Percentiles rank a stretch among this genome's conserved stretches.
Evolutionary conservation across 306 rosid species (phyloP).

Genomic region (Lathyrus aphaca): DNA sequence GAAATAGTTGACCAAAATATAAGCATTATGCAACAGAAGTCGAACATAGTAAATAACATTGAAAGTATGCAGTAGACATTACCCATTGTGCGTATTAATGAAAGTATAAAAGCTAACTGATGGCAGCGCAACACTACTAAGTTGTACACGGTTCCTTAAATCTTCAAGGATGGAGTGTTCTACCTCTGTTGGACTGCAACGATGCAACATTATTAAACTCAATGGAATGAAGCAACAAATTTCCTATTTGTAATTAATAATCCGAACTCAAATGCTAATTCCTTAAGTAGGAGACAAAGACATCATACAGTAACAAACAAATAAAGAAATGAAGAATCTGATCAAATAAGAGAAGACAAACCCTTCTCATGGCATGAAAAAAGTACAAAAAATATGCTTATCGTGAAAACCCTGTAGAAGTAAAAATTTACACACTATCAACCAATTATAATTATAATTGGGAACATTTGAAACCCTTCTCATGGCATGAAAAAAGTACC

Average conservation of each 20-base stretch:
- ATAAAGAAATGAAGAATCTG: conserved; percentile 27
- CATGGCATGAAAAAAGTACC: background rate
- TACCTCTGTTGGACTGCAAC: conserved; percentile 79
- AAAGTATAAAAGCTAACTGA: conserved; percentile 93
- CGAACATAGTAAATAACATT: conserved; percentile 32
- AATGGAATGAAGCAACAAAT: conserved; percentile 19
- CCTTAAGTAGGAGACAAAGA: conserved; percentile 18
- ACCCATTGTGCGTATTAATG: conserved; percentile 88
- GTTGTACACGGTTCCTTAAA: conserved; percentile 94
- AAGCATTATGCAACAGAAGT: conserved; percentile 35
- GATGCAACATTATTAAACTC: conserved; percentile 38
- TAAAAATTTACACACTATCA: background rate
- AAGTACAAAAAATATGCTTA: background rate
- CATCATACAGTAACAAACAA: conserved; percentile 28
- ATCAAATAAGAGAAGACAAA: conserved; percentile 13
- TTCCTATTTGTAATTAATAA: conserved; percentile 8
- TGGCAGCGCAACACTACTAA: conserved; percentile 85
- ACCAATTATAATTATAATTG: background rate
- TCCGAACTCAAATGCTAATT: conserved; percentile 25
- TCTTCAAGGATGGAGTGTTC: conserved; percentile 96
- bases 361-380: conserved; percentile 1
- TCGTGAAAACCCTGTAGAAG: background rate
- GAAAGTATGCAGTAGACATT: conserved; percentile 36
- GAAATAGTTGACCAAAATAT: conserved; percentile 37
- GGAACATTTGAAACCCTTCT: background rate